These are phyloP conservation scores for Moesziomyces aphidis DNA, from an alignment of 1,284 basidiomycete species.

Conservation along the genomic window DNA sequence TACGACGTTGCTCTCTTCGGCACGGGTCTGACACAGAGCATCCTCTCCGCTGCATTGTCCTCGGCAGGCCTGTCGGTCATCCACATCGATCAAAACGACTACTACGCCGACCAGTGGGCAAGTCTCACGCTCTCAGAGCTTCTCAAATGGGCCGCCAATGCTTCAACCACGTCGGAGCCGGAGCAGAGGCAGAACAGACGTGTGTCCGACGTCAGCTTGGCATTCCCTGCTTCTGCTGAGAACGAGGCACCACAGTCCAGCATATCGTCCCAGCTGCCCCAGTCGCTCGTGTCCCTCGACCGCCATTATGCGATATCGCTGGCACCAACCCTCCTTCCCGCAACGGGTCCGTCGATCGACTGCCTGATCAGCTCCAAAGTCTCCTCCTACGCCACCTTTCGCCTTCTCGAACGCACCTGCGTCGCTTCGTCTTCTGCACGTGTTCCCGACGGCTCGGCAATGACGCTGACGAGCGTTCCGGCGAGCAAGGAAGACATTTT, in stretches of 20 bases:
- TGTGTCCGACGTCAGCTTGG: constrained; percentile 10
- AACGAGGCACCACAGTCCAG: background rate
- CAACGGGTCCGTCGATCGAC: constrained; percentile 82
- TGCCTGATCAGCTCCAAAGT: constrained; percentile 86
- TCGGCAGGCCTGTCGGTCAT: constrained; percentile 87
- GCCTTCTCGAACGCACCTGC: constrained; percentile 76
- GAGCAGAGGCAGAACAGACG: constrained; percentile 2
- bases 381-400: constrained; percentile 88
- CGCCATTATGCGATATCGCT: constrained; percentile 85
- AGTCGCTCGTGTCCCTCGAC: constrained; percentile 37
- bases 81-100: constrained; percentile 84
- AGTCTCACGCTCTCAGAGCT: constrained; percentile 85
- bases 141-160: constrained; percentile 73
- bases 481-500: constrained; percentile 94
- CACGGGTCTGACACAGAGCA: constrained; percentile 80
- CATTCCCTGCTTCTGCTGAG: constrained; percentile 15
- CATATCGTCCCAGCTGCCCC: constrained; percentile 22
- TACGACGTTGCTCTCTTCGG: constrained; percentile 88
- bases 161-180: background rate
- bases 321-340: constrained; percentile 82
- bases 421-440: constrained; percentile 11
- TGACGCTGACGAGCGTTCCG: constrained; percentile 73
- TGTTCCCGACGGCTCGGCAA: background rate
- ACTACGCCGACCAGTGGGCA: constrained; percentile 87
- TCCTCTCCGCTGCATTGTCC: constrained; percentile 74